These are phyloP conservation scores for Funneliformis mosseae DNA, from an alignment of 192 early-diverging fungal genomes.

Conservation along the genomic window DNA sequence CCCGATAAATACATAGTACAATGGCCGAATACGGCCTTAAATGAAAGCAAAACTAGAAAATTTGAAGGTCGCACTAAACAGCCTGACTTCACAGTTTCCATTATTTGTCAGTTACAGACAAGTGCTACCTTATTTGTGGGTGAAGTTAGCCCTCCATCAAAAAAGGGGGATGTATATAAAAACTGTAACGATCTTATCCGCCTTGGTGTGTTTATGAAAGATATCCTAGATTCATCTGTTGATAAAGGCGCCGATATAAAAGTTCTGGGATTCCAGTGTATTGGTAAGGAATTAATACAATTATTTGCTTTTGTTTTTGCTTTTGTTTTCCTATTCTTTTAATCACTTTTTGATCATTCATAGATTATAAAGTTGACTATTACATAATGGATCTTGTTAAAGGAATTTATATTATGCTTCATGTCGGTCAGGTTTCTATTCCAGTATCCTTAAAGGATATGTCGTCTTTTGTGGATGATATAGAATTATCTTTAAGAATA, in stretches of 20 bases:
- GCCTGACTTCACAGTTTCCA: constrained; percentile 16
- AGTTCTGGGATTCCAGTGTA: constrained; percentile 22
- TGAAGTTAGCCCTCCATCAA: constrained; percentile 24
- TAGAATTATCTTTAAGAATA: too few relatives aligned
- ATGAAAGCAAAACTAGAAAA: constrained; percentile 32
- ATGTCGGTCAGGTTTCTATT: too few relatives aligned
- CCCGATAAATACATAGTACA: constrained; percentile 20
- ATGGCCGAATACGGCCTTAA: constrained; percentile 27
- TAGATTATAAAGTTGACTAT: too few relatives aligned
- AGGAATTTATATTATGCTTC: too few relatives aligned
- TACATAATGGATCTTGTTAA: too few relatives aligned
- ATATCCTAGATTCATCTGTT: constrained; percentile 12
- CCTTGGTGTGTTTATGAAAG: constrained; percentile 29
- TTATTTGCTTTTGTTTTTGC: too few relatives aligned
- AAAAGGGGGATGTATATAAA: constrained; percentile 30
- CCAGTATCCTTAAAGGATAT: too few relatives aligned
- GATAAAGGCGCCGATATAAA: constrained; percentile 29
- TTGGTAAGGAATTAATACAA: constrained; percentile 32
- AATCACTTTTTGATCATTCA: too few relatives aligned
- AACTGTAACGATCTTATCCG: too few relatives aligned
- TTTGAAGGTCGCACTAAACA: constrained; percentile 8
- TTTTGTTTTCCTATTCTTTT: too few relatives aligned
- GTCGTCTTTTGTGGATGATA: too few relatives aligned
- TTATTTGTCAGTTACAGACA: constrained; percentile 19
- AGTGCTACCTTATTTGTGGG: constrained; percentile 13